Conservation (phyloP, 805 yeast species). For the Myxozyma geophila region DNA sequence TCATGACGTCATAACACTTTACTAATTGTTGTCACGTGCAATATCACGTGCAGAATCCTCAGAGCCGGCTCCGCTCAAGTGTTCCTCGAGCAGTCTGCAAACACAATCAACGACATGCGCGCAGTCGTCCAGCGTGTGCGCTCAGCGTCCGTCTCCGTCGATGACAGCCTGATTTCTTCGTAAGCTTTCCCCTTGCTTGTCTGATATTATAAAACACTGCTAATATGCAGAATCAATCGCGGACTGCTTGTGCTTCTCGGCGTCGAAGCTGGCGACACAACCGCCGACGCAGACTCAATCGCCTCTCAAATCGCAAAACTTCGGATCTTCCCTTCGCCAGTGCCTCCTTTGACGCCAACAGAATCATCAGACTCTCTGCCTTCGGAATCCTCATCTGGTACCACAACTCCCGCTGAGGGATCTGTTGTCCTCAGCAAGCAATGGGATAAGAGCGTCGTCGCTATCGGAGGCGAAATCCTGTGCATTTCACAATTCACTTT, state of each 20-base stretch:
- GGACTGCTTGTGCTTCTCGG: conserved; percentile 88
- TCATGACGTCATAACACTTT: background rate
- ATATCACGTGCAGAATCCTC: background rate
- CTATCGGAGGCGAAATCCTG: conserved; percentile 70
- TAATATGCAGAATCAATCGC: conserved; percentile 52
- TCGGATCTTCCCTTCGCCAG: conserved; percentile 65
- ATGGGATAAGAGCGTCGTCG: conserved; percentile 76
- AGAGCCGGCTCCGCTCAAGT: no score
- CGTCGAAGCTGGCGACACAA: conserved; percentile 74
- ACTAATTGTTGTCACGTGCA: no score
- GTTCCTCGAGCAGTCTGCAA: no score
- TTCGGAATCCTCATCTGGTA: conserved; percentile 38
- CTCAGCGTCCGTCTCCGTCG: conserved; percentile 86
- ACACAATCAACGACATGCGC: conserved; percentile 58
- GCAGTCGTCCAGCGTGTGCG: conserved; percentile 90
- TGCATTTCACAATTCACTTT: conserved; percentile 91
- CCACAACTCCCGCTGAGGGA: conserved; percentile 8
- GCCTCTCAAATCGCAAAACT: conserved; percentile 68
- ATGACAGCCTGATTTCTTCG: conserved; percentile 68
- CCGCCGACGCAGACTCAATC: conserved; percentile 69
- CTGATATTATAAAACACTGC: background rate
- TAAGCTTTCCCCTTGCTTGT: conserved; percentile 38
- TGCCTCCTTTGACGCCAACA: conserved; percentile 45
- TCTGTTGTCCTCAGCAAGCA: conserved; percentile 49
- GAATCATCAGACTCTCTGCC: conserved; percentile 5